Evolutionary conservation across 139 green algal species (phyloP).

Genomic region (Micractinium conductrix): DNA sequence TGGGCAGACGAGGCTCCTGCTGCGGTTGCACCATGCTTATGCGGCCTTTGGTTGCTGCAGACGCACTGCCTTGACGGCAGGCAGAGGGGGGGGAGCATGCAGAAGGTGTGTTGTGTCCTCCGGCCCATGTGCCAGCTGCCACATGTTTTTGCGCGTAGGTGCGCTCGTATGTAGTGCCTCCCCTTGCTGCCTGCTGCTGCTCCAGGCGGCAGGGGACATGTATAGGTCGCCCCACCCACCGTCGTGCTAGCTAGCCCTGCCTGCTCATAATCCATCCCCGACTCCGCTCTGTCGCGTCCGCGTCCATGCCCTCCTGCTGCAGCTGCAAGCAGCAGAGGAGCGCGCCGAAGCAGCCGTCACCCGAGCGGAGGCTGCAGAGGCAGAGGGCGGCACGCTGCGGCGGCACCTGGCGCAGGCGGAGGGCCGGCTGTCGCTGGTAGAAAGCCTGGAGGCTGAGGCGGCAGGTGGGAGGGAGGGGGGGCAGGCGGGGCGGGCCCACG

Average conservation of each 20-base stretch:
- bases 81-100: background rate
- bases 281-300: background rate
- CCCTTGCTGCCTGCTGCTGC: background rate
- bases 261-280: background rate
- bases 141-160: background rate
- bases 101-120: background rate
- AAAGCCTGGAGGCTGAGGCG: slow-evolving; percentile 25
- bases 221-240: too few relatives aligned
- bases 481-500: too few relatives aligned
- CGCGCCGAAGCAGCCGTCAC: background rate
- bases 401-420: slow-evolving; percentile 29
- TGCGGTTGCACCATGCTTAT: too few relatives aligned
- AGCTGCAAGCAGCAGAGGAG: slow-evolving; percentile 32
- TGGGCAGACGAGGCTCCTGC: background rate
- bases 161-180: background rate
- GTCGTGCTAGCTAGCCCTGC: background rate
- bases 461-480: too few relatives aligned
- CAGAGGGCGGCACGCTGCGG: slow-evolving; percentile 24
- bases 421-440: slow-evolving; percentile 28
- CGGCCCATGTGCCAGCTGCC: too few relatives aligned
- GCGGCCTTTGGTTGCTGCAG: background rate
- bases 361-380: background rate
- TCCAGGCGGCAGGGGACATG: too few relatives aligned
- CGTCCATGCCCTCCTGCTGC: background rate
- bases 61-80: background rate